Percentiles rank a stretch among this genome's conserved stretches.
phyloP scores from a whole-genome alignment of 257 asterid species.

The Penstemon eatonii region DNA sequence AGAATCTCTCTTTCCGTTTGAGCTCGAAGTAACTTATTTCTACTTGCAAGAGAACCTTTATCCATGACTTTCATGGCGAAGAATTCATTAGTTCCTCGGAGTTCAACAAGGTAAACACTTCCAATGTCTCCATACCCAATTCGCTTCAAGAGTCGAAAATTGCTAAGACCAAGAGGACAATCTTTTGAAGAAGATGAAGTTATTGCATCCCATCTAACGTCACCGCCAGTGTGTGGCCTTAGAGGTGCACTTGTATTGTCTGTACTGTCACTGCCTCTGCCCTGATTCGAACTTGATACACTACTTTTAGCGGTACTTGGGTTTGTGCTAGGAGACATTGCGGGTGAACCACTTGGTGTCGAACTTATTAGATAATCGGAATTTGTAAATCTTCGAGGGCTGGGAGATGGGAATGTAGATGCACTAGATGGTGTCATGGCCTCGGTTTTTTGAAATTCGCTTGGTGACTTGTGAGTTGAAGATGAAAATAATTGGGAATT shows the following conservation, averaged over 20 bases:
- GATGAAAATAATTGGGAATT: conserved; percentile 1
- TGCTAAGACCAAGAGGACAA: conserved; percentile 58
- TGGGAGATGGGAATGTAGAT: conserved; percentile 28
- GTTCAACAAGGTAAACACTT: conserved; percentile 82
- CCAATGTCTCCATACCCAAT: conserved; percentile 94
- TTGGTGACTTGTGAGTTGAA: conserved; percentile 12
- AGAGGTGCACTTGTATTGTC: conserved; percentile 51
- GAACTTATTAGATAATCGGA: conserved; percentile 20
- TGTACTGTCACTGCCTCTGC: conserved; percentile 43
- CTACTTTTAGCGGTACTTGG: conserved; percentile 25
- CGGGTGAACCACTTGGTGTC: conserved; percentile 17
- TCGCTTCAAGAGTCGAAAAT: conserved; percentile 69
- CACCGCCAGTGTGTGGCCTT: conserved; percentile 86
- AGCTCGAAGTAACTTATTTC: conserved; percentile 74
- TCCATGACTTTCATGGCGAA: conserved; percentile 95
- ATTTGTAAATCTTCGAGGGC: conserved; percentile 4
- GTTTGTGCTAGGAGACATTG: conserved; percentile 21
- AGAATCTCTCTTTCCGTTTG: conserved; percentile 83
- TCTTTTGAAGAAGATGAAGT: conserved; percentile 48
- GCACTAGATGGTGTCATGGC: not conserved
- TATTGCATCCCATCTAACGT: conserved; percentile 80
- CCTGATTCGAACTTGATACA: conserved; percentile 26
- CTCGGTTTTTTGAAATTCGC: conserved; percentile 16
- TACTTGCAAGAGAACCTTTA: conserved; percentile 71
- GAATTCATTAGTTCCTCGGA: conserved; percentile 54